Base-by-base conservation (phyloP, 495 filamentous ascomycete genomes). In the Hypoxylon intermedium region DNA sequence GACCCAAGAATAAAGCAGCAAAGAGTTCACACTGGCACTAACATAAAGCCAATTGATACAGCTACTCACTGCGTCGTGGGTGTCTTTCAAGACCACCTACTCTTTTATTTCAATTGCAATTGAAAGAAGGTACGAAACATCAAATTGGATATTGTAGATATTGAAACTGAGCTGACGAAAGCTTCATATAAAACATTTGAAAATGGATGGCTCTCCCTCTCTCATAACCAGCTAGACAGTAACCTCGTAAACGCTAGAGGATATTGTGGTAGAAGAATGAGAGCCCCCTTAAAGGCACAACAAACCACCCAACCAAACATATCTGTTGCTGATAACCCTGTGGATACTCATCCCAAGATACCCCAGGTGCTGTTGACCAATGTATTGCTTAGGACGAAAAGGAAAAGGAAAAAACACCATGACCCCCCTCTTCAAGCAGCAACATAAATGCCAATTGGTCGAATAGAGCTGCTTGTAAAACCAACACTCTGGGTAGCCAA, bases 401-500 rank as follows among this genome's bases (percentile, higher is more conserved):
- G 19, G 12, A 23, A 51, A 24, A 50, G 41, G 37, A 48, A 2
- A 44, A 11, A 49, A 1, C 36, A 33, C 24, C 9, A 36, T 12
- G 12, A 0, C 30, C 2, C 40, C 31, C 36, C 53, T 15, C 26
- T 42, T 12, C 12, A 9, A 64, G 19, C 45, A 36, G 36, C 12
- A 49, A 36, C 16, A 40, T 34, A 53, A 50, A 49, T 28, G 28
- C 53, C 54, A 34, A 37, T 16, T 36, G 9, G 6, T 21, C 15
- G 11, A 5, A 36, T 47, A 36, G 5, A 24, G 46, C 31, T 50
- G 41, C 40, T 36, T 30, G 9, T 54, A 26, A 21, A 42, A 11
- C 34, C 43, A 36, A 20, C 34, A 4, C 13, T 16, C 34, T 19
- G 18, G 28, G 41, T 12, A 40, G 31, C 20, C 18, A 44, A 3